Base-by-base conservation (phyloP, 306 rosid genomes). In the Rosa persica region DNA sequence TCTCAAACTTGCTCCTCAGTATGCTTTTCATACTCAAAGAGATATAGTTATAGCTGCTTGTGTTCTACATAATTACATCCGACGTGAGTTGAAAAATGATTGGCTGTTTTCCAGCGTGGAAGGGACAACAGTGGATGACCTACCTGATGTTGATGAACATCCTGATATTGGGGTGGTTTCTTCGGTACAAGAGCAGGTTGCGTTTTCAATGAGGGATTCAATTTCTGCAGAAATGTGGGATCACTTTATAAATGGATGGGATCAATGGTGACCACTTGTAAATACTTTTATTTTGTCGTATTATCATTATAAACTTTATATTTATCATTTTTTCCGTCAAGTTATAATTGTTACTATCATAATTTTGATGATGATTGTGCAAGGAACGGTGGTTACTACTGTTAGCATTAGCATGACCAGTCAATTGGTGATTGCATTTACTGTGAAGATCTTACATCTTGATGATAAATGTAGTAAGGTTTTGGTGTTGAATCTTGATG, bases 1-100 rank as follows among this genome's bases (percentile, higher is more conserved):
- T 68, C 88, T 93, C 64, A 88, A 85, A 84, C 87, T 88, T 80
- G 98, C 91, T 68, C 98, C 98, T 67, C 94, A 89, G 62, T 93
- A 93, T 82, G 85, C 93, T 47, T 91, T 93, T 86, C 96, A 90
- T 77, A 86, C 82, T 73, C 96, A 93, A 76, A 78, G 94, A 38
- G 94, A 93, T 43, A 84, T 90, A 67, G 94, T 93, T 69, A 89
- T 93, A 71, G 98, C 96, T 34, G 93, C 91, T 0, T 93, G 98
- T 83, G 96, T 88, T 77, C 67, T 93, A 78, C 98, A 93, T 76
- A 93, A 93, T 48, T 91, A 79, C 84, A 87, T 93, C 75, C 89
- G 90, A 25, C 69, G 65, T 0, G 88, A 86, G 85, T 92, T 83
- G 57, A 77, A 86, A 79, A 89, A 88, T 42, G 98, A 93, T 79